These are phyloP conservation scores for Fraxinus latifolia DNA, from an alignment of 305 asterid species.

Conservation along the genomic window DNA sequence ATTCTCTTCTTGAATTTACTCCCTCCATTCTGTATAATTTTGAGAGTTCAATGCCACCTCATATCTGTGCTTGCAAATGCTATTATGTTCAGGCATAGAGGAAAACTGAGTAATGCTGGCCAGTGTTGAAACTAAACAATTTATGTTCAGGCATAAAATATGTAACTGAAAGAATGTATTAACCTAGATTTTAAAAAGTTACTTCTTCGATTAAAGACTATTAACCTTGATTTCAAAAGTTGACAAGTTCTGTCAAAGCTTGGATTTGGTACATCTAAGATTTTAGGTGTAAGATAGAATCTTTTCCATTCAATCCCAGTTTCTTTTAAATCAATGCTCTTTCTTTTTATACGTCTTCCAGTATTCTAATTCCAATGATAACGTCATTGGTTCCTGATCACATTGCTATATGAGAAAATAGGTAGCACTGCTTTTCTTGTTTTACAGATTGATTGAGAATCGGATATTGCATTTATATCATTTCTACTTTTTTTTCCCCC, in stretches of 20 bases:
- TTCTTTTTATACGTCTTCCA: conserved; percentile 17
- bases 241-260: not conserved
- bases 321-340: not conserved
- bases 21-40: not conserved
- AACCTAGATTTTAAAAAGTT: not conserved
- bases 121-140: not conserved
- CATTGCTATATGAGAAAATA: not conserved
- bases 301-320: conserved; percentile 1
- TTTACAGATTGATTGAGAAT: not conserved
- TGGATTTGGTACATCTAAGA: not conserved
- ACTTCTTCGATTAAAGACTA: not conserved
- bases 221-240: not conserved
- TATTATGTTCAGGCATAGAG: not conserved
- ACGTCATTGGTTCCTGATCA: not conserved
- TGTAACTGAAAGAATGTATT: not conserved
- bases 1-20: not conserved
- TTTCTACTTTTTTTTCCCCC: not conserved
- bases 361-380: conserved; percentile 21
- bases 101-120: not conserved
- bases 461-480: not conserved
- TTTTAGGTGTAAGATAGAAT: not conserved
- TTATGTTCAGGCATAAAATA: not conserved
- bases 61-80: not conserved
- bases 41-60: not conserved
- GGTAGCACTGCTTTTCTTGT: conserved; percentile 16